Evolutionary conservation across 768 basidiomycete species (phyloP).

Genomic region (Leccinum barrowsii): DNA sequence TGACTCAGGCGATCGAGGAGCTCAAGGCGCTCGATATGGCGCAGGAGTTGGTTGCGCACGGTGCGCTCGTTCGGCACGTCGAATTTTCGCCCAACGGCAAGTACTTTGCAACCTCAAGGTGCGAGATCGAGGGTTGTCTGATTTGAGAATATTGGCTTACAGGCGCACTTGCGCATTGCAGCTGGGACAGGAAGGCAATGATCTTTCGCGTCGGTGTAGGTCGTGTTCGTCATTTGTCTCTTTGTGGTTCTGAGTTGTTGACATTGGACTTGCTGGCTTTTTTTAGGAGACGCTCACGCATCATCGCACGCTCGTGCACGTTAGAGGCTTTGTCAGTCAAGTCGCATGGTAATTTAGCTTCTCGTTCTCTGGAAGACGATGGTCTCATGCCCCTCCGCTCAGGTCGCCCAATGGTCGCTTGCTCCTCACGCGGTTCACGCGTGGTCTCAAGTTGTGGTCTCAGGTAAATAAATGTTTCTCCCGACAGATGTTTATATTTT

Average conservation of each 20-base stretch:
- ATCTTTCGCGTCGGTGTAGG: constrained; percentile 45
- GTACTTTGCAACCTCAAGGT: constrained; percentile 54
- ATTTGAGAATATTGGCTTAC: not conserved
- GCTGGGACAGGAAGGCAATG: constrained; percentile 49
- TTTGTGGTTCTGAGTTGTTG: not conserved
- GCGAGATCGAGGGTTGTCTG: not conserved
- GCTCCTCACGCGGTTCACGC: constrained; percentile 46
- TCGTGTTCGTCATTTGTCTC: not conserved
- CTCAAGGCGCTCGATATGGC: constrained; percentile 36
- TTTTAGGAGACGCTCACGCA: constrained; percentile 38
- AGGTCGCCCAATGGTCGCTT: constrained; percentile 47
- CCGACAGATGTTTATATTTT: not conserved
- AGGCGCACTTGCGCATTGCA: constrained; percentile 5
- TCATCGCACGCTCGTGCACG: constrained; percentile 47
- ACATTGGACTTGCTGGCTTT: not conserved
- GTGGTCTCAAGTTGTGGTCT: constrained; percentile 51
- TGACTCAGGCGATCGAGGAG: constrained; percentile 38
- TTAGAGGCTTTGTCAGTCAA: constrained; percentile 49
- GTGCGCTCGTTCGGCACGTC: constrained; percentile 50
- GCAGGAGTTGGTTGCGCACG: constrained; percentile 40
- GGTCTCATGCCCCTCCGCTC: not conserved
- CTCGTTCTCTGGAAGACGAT: not conserved
- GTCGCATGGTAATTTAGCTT: constrained; percentile 42
- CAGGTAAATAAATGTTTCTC: constrained; percentile 28
- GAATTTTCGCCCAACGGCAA: constrained; percentile 56